Evolutionary conservation across 2,329 filamentous ascomycete species (phyloP).

Genomic region (Grosmannia huntii): DNA sequence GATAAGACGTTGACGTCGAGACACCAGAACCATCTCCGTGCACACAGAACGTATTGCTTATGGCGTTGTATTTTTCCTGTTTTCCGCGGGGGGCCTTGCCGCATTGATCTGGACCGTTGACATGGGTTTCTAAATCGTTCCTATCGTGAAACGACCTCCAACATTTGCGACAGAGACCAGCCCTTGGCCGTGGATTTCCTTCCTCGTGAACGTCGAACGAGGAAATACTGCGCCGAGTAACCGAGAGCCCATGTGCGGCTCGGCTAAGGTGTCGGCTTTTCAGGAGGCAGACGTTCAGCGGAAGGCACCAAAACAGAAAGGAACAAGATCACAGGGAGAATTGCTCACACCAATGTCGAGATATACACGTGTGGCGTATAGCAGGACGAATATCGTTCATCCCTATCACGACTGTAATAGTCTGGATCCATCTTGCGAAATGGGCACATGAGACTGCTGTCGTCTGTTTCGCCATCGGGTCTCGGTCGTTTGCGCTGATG

Average conservation of each 20-base stretch:
- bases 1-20: background rate
- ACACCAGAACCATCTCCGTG: background rate
- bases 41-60: constrained; percentile 14
- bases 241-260: constrained; percentile 18
- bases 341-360: constrained; percentile 21
- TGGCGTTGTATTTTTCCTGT: constrained; percentile 17
- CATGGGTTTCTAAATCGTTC: constrained; percentile 16
- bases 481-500: background rate
- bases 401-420: constrained; percentile 13
- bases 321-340: no score
- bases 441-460: constrained; percentile 16
- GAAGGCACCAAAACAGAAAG: background rate
- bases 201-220: constrained; percentile 18
- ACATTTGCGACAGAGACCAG: constrained; percentile 20
- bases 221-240: constrained; percentile 14
- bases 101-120: constrained; percentile 9
- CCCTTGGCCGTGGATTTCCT: constrained; percentile 15
- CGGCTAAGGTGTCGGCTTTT: constrained; percentile 19
- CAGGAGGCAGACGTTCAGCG: background rate
- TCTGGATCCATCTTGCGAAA: constrained; percentile 12
- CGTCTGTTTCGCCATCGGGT: constrained; percentile 11
- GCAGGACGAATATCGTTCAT: constrained; percentile 19
- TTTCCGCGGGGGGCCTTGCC: constrained; percentile 17
- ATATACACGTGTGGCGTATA: constrained; percentile 21
- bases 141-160: constrained; percentile 18